Percentiles rank a stretch among this genome's conserved stretches.
phyloP scores from a whole-genome alignment of 192 early-diverging fungal species.

The Chytriomyces confervae region DNA sequence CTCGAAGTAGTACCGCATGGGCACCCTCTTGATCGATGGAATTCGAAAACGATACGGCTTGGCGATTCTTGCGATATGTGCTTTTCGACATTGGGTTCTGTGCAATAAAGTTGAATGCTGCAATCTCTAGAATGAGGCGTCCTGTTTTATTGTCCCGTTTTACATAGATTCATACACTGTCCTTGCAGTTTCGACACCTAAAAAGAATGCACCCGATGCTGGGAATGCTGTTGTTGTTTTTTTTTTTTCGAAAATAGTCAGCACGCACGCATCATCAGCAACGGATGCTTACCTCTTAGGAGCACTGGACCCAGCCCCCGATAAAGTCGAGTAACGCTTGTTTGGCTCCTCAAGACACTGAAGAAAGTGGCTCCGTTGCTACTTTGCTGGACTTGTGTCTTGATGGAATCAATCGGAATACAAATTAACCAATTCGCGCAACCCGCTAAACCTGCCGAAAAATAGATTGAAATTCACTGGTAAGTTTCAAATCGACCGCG shows the following conservation, averaged over 20 bases:
- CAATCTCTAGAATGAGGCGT: background rate
- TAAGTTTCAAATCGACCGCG: background rate
- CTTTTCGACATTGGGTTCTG: too few relatives aligned
- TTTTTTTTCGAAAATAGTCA: background rate
- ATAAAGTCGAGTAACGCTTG: constrained; percentile 72
- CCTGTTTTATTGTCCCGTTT: background rate
- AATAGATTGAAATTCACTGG: background rate
- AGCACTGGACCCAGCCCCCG: constrained; percentile 87
- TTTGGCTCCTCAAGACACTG: constrained; percentile 55
- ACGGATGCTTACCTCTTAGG: constrained; percentile 67
- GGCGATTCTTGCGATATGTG: too few relatives aligned
- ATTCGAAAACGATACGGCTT: background rate
- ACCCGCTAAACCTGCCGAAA: constrained; percentile 26
- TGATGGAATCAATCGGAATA: constrained; percentile 82
- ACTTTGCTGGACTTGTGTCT: constrained; percentile 81
- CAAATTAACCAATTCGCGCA: constrained; percentile 79
- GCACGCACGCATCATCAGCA: background rate
- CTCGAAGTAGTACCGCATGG: background rate
- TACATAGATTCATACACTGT: constrained; percentile 30
- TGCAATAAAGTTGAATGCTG: background rate
- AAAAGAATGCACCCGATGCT: constrained; percentile 77
- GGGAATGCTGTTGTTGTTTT: constrained; percentile 45
- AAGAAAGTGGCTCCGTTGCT: constrained; percentile 41
- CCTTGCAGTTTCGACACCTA: constrained; percentile 61
- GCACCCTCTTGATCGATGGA: background rate